These are phyloP conservation scores for Saitozyma podzolica DNA, from an alignment of 768 basidiomycete genomes.

Conservation along the genomic window DNA sequence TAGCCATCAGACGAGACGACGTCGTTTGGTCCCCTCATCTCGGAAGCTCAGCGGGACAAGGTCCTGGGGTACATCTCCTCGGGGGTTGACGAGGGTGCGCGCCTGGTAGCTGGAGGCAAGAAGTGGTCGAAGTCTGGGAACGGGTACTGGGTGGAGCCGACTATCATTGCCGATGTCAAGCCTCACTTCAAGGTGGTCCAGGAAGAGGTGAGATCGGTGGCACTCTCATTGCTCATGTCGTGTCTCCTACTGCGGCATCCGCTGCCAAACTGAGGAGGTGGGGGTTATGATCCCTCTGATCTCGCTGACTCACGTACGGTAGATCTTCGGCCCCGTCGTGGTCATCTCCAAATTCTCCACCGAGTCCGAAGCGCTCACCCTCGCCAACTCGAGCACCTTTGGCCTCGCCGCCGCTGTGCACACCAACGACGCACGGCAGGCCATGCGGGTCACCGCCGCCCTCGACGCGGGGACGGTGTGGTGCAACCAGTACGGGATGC, in stretches of 20 bases:
- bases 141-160: slow-evolving; percentile 84
- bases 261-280: neutral
- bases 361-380: slow-evolving; percentile 77
- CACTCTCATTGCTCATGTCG: too few species aligned
- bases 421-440: slow-evolving; percentile 72
- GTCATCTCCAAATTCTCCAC: slow-evolving; percentile 76
- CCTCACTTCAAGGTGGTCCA: slow-evolving; percentile 74
- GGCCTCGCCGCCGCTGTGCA: slow-evolving; percentile 87
- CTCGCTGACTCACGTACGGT: slow-evolving; percentile 34
- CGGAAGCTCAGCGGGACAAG: slow-evolving; percentile 47
- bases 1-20: slow-evolving; percentile 49
- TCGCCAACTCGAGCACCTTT: slow-evolving; percentile 83
- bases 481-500: slow-evolving; percentile 68
- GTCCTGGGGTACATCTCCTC: slow-evolving; percentile 75
- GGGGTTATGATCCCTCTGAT: too few species aligned
- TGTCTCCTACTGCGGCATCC: neutral
- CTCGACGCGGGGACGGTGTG: slow-evolving; percentile 79
- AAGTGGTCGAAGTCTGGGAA: slow-evolving; percentile 61
- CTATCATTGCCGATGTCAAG: slow-evolving; percentile 68
- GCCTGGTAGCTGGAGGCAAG: slow-evolving; percentile 66
- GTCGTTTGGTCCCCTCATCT: slow-evolving; percentile 50
- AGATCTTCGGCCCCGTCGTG: slow-evolving; percentile 97
- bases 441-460: slow-evolving; percentile 67
- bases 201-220: slow-evolving; percentile 61
- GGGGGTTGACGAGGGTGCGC: slow-evolving; percentile 72